Evolutionary conservation across 805 yeast species (phyloP).

Genomic region (Candida krabiensis): DNA sequence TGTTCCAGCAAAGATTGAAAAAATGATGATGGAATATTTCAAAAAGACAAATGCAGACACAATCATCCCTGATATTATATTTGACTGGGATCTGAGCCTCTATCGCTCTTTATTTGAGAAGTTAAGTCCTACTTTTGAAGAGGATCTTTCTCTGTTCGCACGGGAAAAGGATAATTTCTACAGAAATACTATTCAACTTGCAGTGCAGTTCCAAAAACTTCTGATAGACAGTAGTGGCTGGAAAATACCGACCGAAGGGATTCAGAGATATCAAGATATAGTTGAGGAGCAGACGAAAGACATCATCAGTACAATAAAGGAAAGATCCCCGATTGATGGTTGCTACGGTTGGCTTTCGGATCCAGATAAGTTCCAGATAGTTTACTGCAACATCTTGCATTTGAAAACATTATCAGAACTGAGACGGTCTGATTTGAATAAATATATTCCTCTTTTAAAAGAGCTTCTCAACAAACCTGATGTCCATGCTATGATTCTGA

Average conservation of each 20-base stretch:
- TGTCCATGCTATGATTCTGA: too few species aligned
- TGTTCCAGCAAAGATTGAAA: slow-evolving; percentile 37
- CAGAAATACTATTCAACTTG: slow-evolving; percentile 43
- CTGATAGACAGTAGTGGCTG: background rate
- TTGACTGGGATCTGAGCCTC: slow-evolving; percentile 9
- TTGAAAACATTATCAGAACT: slow-evolving; percentile 8
- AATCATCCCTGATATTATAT: background rate
- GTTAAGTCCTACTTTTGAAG: slow-evolving; percentile 13
- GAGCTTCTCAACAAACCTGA: slow-evolving; percentile 6
- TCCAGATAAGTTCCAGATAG: slow-evolving; percentile 22
- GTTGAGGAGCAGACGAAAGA: slow-evolving; percentile 6
- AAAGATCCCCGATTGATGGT: slow-evolving; percentile 23
- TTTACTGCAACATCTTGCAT: slow-evolving; percentile 19
- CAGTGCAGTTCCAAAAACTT: slow-evolving; percentile 14
- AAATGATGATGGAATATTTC: slow-evolving; percentile 20
- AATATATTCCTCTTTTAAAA: slow-evolving; percentile 15
- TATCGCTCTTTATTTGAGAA: slow-evolving; percentile 1
- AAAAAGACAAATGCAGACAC: background rate
- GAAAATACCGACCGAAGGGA: background rate
- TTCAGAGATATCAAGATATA: background rate
- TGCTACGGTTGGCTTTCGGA: slow-evolving; percentile 32
- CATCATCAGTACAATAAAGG: slow-evolving; percentile 7
- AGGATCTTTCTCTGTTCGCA: slow-evolving; percentile 50
- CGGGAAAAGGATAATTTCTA: slow-evolving; percentile 69
- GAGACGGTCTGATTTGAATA: background rate